Evolutionary conservation across 306 rosid species (phyloP), one percentile per base, ranked within the genome.

Genomic region (Trifolium subterraneum): DNA sequence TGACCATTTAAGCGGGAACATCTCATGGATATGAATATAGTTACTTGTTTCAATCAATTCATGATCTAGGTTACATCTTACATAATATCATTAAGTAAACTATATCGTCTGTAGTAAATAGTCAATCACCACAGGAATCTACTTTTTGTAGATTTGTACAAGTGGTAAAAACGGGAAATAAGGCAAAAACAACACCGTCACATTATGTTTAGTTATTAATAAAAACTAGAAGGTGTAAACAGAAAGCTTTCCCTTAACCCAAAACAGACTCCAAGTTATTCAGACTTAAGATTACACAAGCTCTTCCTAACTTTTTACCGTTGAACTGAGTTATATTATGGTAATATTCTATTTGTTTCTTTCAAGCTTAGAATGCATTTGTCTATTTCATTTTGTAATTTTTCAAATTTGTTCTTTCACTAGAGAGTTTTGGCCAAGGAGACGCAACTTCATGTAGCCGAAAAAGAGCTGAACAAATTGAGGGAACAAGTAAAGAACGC

Each of bases 341-440:
- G 11, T 12, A 66, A 25, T 33, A 61, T 23, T 70, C 31, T 70
- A 44, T 69, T 52, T 50, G 27, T 61, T 39, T 65, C 54, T 60
- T 54, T 54, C 64, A 68, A 29, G 31, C 41, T 67, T 29, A 56
- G 8, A 22, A n/a, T 70, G 45, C n/a, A 55, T 64, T 68, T 63
- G 10, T 75, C 35, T 4, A 64, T 13, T 68, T 72, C 18, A 22
- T 56, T 66, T 62, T 41, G 29, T 12, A 60, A 77, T 62, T 81
- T 29, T 29, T 59, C 52, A 16, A 54, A 25, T 69, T 51, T 82
- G 68, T 74, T 81, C 73, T 69, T 84, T 79, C 42, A 15, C 72
- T 84, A 95, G 99, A 89, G 92, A 80, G 93, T 92, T 36, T 70
- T 90, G 84, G 97, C 86, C 48, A 95, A 92, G 63, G 97, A 92